Evolutionary conservation across 306 rosid genomes (phyloP), one percentile per base, ranked within the genome.

Genomic region (Prunus fruticosa): DNA sequence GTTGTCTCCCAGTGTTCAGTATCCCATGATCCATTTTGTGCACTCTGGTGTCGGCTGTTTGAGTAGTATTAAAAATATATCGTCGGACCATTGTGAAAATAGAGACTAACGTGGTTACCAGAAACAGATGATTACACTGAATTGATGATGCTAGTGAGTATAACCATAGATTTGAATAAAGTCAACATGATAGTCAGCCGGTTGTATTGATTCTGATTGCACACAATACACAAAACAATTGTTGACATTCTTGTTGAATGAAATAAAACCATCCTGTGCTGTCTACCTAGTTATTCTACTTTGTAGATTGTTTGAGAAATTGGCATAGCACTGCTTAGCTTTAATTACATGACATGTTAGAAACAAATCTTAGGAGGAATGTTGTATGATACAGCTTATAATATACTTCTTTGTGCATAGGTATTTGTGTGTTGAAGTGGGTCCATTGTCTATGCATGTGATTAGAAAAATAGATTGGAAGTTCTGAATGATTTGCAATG

Each of bases 401-500:
- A 70, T 11, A 18, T 18, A 8, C 20, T 34, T 69, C 58, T 16
- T 1, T 49, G 63, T 71, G 49, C 16, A 4, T 28, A 1, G 41
- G 54, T n/a, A 8, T 56, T 54, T 38, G 32, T 51, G 56, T 58
- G 63, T 71, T 27, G 50, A 53, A 68, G 30, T 70, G 74, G 61
- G 73, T 34, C 61, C 46, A 41, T 46, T 64, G 22, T 49, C 34
- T 69, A 60, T 20, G 32, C 3, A 15, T 61, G 23, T 19, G 22
- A 61, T 64, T 53, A n/a, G 46, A 41, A 52, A 64, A 15, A 32
- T 79, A 54, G 69, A 58, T 30, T 76, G 52, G 76, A 77, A 76
- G 51, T 77, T 68, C 51, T 71, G 67, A 64, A 64, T 2, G 12
- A 75, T 64, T 80, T 60, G 64, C 64, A 68, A 69, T 78, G 47